Conservation (phyloP, 2,329 filamentous ascomycete genomes). For the Colletotrichum agaves region DNA sequence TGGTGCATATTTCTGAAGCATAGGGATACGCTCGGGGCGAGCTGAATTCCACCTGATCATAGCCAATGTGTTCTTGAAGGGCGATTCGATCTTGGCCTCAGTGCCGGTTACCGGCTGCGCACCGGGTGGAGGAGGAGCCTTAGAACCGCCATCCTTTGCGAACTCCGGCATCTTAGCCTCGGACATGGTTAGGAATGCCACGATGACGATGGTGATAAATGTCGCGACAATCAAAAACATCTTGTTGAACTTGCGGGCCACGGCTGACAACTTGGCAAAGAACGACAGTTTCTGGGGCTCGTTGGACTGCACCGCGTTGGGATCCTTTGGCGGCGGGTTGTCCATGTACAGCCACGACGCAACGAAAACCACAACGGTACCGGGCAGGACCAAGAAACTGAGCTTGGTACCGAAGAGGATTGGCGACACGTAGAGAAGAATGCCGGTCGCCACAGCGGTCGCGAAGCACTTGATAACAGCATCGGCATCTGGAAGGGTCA, state of each 20-base stretch:
- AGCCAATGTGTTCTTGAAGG: slow-evolving; percentile 44
- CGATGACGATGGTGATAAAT: slow-evolving; percentile 39
- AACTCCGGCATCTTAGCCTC: slow-evolving; percentile 37
- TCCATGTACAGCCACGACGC: slow-evolving; percentile 47
- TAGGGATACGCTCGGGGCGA: slow-evolving; percentile 42
- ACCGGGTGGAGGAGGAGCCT: background rate
- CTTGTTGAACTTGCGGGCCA: slow-evolving; percentile 36
- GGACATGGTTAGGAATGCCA: slow-evolving; percentile 39
- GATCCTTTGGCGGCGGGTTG: slow-evolving; percentile 41
- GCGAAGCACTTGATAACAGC: slow-evolving; percentile 49
- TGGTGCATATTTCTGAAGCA: slow-evolving; percentile 44
- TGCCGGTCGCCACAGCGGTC: slow-evolving; percentile 45
- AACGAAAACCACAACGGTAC: slow-evolving; percentile 45
- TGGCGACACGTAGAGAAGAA: slow-evolving; percentile 46
- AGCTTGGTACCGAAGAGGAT: slow-evolving; percentile 45
- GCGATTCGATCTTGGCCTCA: slow-evolving; percentile 39
- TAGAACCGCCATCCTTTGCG: slow-evolving; percentile 23
- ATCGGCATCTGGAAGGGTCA: slow-evolving; percentile 44
- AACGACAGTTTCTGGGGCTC: slow-evolving; percentile 33
- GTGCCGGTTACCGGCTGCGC: slow-evolving; percentile 26
- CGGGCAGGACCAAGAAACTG: slow-evolving; percentile 44
- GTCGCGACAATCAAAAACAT: slow-evolving; percentile 31
- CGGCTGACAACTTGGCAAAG: slow-evolving; percentile 31
- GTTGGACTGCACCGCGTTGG: slow-evolving; percentile 25
- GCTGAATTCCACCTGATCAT: slow-evolving; percentile 45